Conservation (phyloP, 805 yeast genomes). For the Schizosaccharomyces japonicus region DNA sequence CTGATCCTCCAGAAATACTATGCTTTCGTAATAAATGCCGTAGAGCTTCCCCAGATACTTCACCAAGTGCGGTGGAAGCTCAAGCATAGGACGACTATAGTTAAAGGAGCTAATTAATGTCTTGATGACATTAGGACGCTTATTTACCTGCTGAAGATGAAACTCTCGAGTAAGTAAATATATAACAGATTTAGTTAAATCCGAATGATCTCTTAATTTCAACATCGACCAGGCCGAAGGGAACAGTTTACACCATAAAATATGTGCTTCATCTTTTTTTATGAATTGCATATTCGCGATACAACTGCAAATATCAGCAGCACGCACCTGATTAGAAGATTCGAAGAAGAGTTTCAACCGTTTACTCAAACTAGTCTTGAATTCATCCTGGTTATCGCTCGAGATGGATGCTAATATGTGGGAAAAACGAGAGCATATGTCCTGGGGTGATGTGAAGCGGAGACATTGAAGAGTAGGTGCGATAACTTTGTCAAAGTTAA, state of each 20-base stretch:
- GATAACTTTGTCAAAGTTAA: background rate
- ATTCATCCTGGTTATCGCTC: background rate
- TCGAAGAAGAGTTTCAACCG: too few species aligned
- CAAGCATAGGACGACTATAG: conserved; percentile 35
- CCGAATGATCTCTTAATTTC: conserved; percentile 57
- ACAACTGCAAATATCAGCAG: too few species aligned
- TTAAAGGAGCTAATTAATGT: conserved; percentile 56
- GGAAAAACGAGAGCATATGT: too few species aligned
- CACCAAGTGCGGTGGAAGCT: conserved; percentile 79
- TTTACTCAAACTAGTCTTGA: too few species aligned
- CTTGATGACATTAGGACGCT: conserved; percentile 67
- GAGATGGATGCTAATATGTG: too few species aligned
- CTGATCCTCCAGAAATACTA: conserved; percentile 55
- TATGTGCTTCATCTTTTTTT: background rate
- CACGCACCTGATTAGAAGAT: too few species aligned
- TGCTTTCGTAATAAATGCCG: conserved; percentile 76
- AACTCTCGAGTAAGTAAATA: conserved; percentile 69
- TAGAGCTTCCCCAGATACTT: conserved; percentile 72
- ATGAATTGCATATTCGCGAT: background rate
- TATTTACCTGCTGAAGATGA: conserved; percentile 66
- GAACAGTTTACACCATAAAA: conserved; percentile 61
- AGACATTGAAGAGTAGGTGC: background rate
- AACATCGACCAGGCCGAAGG: conserved; percentile 57
- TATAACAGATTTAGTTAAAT: conserved; percentile 60
- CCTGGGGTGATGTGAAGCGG: background rate